Evolutionary conservation across 2,329 filamentous ascomycete genomes (phyloP).

Genomic region (Thermothelomyces thermophilus): DNA sequence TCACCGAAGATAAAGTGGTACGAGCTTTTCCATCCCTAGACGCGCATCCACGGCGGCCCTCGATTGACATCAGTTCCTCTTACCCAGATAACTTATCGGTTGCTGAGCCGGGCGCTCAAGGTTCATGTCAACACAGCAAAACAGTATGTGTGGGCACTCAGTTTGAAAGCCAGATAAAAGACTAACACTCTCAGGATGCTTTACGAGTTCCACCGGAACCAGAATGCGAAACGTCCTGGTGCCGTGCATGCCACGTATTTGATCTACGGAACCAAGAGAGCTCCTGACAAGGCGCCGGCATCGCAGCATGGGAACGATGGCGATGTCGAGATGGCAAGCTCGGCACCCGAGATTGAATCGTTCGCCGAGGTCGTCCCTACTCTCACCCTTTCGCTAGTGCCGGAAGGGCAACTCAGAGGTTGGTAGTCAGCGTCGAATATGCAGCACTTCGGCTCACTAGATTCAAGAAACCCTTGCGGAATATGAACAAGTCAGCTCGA

Average conservation of each 20-base stretch:
- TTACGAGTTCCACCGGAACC: slow-evolving; percentile 73
- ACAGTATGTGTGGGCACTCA: slow-evolving; percentile 52
- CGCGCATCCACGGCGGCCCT: neutral
- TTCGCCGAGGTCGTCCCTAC: slow-evolving; percentile 46
- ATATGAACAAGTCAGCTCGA: slow-evolving; percentile 67
- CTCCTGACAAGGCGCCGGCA: slow-evolving; percentile 25
- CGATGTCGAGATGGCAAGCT: slow-evolving; percentile 66
- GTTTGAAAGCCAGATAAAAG: too few relatives aligned
- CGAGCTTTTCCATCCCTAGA: slow-evolving; percentile 23
- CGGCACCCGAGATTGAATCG: slow-evolving; percentile 49
- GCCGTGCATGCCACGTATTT: slow-evolving; percentile 91
- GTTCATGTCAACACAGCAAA: slow-evolving; percentile 85
- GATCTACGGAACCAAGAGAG: slow-evolving; percentile 61
- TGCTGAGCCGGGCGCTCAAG: slow-evolving; percentile 73
- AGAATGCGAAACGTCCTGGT: slow-evolving; percentile 67
- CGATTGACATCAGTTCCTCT: neutral
- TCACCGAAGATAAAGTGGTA: slow-evolving; percentile 70
- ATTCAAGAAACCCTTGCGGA: slow-evolving; percentile 56
- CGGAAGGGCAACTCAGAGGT: slow-evolving; percentile 68
- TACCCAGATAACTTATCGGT: slow-evolving; percentile 73
- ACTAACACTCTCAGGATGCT: slow-evolving; percentile 57
- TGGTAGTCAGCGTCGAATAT: slow-evolving; percentile 8
- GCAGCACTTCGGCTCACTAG: slow-evolving; percentile 11
- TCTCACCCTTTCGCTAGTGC: slow-evolving; percentile 58
- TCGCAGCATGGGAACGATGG: slow-evolving; percentile 39